Evolutionary conservation across 2,329 filamentous ascomycete species (phyloP).

Genomic region (Phialophora verrucosa): DNA sequence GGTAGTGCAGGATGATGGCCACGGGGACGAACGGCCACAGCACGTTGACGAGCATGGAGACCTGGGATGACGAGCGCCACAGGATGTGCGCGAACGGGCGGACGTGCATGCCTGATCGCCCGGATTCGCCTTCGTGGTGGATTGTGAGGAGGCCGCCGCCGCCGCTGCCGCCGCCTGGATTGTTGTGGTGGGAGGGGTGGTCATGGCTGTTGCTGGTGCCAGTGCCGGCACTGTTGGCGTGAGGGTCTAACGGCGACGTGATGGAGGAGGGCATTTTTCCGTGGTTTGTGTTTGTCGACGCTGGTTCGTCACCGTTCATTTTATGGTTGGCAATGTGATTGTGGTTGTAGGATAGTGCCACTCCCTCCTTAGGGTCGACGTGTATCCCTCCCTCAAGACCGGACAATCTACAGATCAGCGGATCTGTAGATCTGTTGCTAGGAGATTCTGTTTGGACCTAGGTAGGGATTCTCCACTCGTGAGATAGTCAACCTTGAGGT

Average conservation of each 20-base stretch:
- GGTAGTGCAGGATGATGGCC: slow-evolving; percentile 68
- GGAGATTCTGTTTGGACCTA: no score
- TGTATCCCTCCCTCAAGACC: no score
- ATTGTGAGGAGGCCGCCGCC: neutral
- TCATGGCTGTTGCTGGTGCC: neutral
- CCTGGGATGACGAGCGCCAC: slow-evolving; percentile 66
- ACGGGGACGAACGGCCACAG: slow-evolving; percentile 77
- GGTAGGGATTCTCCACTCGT: no score
- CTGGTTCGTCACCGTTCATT: neutral
- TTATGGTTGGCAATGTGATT: neutral
- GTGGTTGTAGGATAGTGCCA: neutral
- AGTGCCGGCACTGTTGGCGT: neutral
- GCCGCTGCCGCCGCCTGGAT: no score
- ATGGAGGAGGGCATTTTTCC: neutral
- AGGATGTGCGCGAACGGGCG: slow-evolving; percentile 52
- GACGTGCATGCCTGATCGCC: neutral
- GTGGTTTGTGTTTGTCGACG: neutral
- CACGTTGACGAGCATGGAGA: slow-evolving; percentile 70
- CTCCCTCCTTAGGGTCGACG: no score
- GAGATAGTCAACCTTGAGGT: no score
- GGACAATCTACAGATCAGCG: no score
- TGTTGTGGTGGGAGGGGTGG: neutral
- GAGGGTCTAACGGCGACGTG: neutral
- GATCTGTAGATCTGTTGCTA: no score
- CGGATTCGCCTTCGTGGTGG: neutral